Evolutionary conservation across 2,329 filamentous ascomycete species (phyloP).

Genomic region (Trichophyton mentagrophytes): DNA sequence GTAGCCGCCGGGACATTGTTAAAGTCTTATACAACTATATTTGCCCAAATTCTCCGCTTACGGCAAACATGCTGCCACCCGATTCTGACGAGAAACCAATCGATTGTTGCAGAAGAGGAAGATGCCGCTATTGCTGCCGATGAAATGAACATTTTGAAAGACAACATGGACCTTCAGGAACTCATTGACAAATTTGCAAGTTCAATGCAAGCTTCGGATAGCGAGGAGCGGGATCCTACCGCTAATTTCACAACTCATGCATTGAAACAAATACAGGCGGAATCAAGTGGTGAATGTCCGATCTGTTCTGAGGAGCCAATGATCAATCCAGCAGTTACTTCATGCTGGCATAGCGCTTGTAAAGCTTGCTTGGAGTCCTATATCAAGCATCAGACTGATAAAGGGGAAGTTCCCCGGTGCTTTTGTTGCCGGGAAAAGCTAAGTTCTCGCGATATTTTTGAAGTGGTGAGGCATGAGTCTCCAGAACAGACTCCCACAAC

Average conservation of each 20-base stretch:
- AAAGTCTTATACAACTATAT: conserved; percentile 94
- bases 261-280: conserved; percentile 78
- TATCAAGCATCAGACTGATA: conserved; percentile 73
- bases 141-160: conserved; percentile 64
- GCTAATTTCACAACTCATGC: conserved; percentile 77
- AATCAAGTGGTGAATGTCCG: conserved; percentile 79
- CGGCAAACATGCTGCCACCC: conserved; percentile 93
- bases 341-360: conserved; percentile 96
- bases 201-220: conserved; percentile 46
- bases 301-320: conserved; percentile 94
- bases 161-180: conserved; percentile 89
- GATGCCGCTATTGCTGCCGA: conserved; percentile 68
- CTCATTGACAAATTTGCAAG: conserved; percentile 75
- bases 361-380: conserved; percentile 85
- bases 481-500: conserved; percentile 25
- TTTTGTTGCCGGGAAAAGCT: conserved; percentile 82
- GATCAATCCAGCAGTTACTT: conserved; percentile 85
- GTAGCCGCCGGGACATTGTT: conserved; percentile 83
- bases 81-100: conserved; percentile 70
- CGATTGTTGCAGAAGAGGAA: conserved; percentile 75
- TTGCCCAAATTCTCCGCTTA: conserved; percentile 85
- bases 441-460: conserved; percentile 74
- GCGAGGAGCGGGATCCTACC: conserved; percentile 41
- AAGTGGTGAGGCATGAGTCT: conserved; percentile 61
- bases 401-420: conserved; percentile 63